A percentile compares a stretch with the other conserved stretches of the same genome.
Conservation (phyloP, 495 filamentous ascomycete species). For the Neurospora sp. region DNA sequence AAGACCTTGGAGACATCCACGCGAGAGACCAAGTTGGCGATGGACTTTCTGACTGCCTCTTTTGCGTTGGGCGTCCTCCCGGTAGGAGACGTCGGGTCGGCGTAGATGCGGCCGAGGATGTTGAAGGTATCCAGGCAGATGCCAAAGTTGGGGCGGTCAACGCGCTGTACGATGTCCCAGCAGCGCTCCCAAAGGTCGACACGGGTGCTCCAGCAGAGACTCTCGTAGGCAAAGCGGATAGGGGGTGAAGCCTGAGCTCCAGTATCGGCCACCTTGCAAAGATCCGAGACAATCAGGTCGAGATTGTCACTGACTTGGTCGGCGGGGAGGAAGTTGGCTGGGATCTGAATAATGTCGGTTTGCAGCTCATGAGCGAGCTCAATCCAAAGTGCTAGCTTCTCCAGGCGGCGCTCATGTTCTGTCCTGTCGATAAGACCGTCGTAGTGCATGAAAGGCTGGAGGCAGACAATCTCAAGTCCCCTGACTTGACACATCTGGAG, state of each 20-base stretch:
- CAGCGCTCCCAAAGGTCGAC: constrained; percentile 61
- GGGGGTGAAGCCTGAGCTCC: constrained; percentile 41
- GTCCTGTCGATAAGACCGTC: constrained; percentile 60
- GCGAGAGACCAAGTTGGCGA: constrained; percentile 43
- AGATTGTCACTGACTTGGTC: constrained; percentile 47
- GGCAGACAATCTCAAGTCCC: constrained; percentile 51
- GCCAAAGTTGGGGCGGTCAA: constrained; percentile 65
- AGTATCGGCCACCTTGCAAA: constrained; percentile 55
- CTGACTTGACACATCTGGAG: constrained; percentile 46
- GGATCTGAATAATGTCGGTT: constrained; percentile 65
- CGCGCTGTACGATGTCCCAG: constrained; percentile 56
- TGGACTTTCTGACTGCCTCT: constrained; percentile 42
- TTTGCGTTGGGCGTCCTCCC: constrained; percentile 51
- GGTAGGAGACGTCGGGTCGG: constrained; percentile 47
- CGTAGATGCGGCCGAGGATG: constrained; percentile 64
- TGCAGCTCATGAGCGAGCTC: constrained; percentile 48
- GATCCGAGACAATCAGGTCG: constrained; percentile 51
- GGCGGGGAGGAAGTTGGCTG: constrained; percentile 56
- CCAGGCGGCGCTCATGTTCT: constrained; percentile 45
- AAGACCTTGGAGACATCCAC: constrained; percentile 64
- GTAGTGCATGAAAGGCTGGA: constrained; percentile 75
- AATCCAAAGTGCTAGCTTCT: constrained; percentile 62
- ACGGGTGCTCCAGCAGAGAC: constrained; percentile 64
- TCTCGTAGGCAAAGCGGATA: constrained; percentile 69
- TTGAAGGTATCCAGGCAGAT: constrained; percentile 76